Base-by-base conservation (phyloP, 2,329 filamentous ascomycete genomes). In the Colletotrichum magnum region DNA sequence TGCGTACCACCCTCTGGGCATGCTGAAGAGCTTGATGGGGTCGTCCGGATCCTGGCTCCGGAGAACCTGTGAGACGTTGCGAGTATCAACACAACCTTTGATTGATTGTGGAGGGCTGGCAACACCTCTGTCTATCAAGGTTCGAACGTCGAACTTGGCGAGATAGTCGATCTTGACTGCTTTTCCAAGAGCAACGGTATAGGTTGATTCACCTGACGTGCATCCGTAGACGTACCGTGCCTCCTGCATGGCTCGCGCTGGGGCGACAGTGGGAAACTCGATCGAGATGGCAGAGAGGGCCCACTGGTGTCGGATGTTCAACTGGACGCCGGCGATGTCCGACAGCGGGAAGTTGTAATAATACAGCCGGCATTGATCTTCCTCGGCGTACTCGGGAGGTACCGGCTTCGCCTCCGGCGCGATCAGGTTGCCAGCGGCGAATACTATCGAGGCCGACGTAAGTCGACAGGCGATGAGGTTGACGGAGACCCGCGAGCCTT, bases 341-440 rank as follows among this genome's bases (percentile, higher is more conserved):
- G 67, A 69, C 1, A 92, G 77, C 1, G 82, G 79, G 73, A 93
- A 93, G 45, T 84, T 83, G 75, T 92, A 93, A 74, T 92, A 92
- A 77, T 93, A 93, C 0, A 93, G 81, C 5, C 90, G 85, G 68
- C 90, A 93, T 76, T 93, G 89, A 53, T 91, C 89, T 71, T 89
- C 86, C 70, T 92, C 89, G 1, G 78, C 78, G 28, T 82, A 80
- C 61, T 81, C 77, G 1, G 74, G 75, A 1, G 79, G 78, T 2
- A 79, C 73, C 1, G 74, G 70, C 43, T 69, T 69, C 57, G 67
- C 63, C 28, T 78, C 78, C 6, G 90, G 90, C 4, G 86, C 83
- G 9, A 83, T 80, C 43, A 93, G 83, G 66, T 92, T 90, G 1
- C 89, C 91, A 6, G 90, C 86, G 51, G 85, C 88, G 76, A 90